Evolutionary conservation across 805 yeast species (phyloP), one percentile per base, ranked within the genome.

Genomic region (Nakazawaea ambrosiae): DNA sequence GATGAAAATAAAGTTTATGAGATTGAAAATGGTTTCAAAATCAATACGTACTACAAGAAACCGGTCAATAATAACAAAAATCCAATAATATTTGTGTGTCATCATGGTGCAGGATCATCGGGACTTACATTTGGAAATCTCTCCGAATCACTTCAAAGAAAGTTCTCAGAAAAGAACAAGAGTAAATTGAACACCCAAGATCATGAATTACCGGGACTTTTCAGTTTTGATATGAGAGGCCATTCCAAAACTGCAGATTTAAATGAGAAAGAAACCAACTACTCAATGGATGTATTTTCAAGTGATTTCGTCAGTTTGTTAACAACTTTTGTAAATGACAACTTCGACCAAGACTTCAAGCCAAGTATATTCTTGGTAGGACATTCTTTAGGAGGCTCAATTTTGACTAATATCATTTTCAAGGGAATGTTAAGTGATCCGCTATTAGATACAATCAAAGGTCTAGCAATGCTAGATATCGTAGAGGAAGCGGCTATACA

Each of bases 51-150:
- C 53, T 83, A 66, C 46, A 62, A 63, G 7, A 64, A 74, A 1
- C 89, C 95, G 0, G 19, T 29, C 0, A 42, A 48, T 6, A 37
- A 47, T 0, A 43, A 49, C 1, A 49, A 51, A 0, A 53, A 65
- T 0, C 87, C 94, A 4, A 52, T 61, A 0, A 49, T 87, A 1
- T 77, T 84, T 47, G 60, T 92, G 2, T 77, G 79, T 47, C 92
- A 86, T 46, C 99, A 92, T 57, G 99, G 99, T 2, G 97, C 96
- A 1, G 98, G 97, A 0, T 88, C 97, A 1, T 74, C 85, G 2
- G 87, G 82, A 0, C 61, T 85, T 60, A 70, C 96, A 1, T 92
- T 84, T 61, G 83, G 85, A 1, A 53, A 63, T 19, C 49, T 86
- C 18, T 57, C 73, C 2, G 53, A 55, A 33, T 57, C 68, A 12